Base-by-base conservation (phyloP, 306 rosid species). In the Cyamopsis tetragonoloba region DNA sequence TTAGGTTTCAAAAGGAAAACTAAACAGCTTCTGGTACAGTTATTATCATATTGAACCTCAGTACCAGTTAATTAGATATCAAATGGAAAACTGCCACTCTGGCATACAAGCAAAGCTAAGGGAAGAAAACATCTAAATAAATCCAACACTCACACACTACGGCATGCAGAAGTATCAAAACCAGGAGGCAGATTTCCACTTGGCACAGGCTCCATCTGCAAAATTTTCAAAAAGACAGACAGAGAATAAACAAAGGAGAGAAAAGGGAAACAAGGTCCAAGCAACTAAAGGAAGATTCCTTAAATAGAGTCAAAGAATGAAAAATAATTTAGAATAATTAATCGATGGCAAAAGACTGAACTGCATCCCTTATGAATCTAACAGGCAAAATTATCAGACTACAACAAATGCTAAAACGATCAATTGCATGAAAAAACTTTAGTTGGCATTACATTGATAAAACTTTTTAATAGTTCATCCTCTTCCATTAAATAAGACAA, bases 111-210 rank as follows among this genome's bases (percentile, higher is more conserved):
- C 3, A 8, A 70, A 76, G 57, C 31, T 39, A 41, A 15, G 70
- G 44, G 49, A 23, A 56, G 47, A 32, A 49, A 66, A 12, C 3
- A 23, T 17, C 7, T 53, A 61, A 79, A 68, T 47, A 53, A 75
- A 61, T 47, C 18, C 4, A 74, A 24, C 77, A 84, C 88, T 80
- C 70, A 84, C 88, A 84, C 83, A 26, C 86, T 84, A 44, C 86
- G 77, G 70, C 88, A 84, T 50, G 88, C 61, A 62, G 85, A 22
- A 6, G 83, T 15, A 68, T 84, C 88, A 81, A 84, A 84, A 49
- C 88, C 88, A 44, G 88, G 85, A 63, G 88, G 88, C 70, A 84
- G 78, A 78, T 80, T 84, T 73, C 88, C 88, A 58, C 88, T 58
- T 43, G 88, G 85, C 47, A 84, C 74, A 55, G 88, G 88, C 62